Evolutionary conservation across 441 rosid species (phyloP).

Genomic region (Erodium moschatum): DNA sequence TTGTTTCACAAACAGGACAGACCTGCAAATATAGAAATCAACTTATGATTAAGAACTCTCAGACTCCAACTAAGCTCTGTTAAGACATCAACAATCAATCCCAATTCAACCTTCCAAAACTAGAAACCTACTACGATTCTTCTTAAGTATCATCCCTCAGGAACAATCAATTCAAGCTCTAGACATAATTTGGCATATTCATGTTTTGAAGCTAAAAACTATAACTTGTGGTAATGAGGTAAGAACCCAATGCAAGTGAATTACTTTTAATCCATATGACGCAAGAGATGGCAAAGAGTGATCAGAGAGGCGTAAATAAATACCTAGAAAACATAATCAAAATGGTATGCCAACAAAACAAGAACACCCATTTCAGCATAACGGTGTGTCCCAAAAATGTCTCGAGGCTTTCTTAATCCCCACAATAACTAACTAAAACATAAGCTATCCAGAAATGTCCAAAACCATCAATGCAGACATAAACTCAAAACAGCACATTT

Average conservation of each 20-base stretch:
- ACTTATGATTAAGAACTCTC: neutral
- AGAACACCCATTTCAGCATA: neutral
- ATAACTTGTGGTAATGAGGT: neutral
- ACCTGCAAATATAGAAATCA: constrained; percentile 23
- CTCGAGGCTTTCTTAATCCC: no score
- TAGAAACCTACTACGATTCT: neutral
- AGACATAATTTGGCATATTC: neutral
- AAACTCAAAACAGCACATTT: no score
- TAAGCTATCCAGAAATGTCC: constrained; percentile 8
- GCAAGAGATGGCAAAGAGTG: neutral
- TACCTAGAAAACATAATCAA: neutral
- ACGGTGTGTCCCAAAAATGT: constrained; percentile 6
- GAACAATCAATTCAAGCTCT: neutral
- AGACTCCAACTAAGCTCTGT: neutral
- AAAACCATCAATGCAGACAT: neutral
- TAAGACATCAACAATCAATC: no score
- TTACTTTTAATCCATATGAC: neutral
- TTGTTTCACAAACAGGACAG: constrained; percentile 33
- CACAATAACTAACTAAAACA: neutral
- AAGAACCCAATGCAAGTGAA: neutral
- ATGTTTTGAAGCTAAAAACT: neutral
- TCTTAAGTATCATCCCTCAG: neutral
- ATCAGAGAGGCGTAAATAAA: neutral
- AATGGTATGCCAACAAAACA: neutral
- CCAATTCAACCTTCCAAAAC: neutral